Evolutionary conservation across 495 filamentous ascomycete genomes (phyloP).

Genomic region (Tuber umbilicatum): DNA sequence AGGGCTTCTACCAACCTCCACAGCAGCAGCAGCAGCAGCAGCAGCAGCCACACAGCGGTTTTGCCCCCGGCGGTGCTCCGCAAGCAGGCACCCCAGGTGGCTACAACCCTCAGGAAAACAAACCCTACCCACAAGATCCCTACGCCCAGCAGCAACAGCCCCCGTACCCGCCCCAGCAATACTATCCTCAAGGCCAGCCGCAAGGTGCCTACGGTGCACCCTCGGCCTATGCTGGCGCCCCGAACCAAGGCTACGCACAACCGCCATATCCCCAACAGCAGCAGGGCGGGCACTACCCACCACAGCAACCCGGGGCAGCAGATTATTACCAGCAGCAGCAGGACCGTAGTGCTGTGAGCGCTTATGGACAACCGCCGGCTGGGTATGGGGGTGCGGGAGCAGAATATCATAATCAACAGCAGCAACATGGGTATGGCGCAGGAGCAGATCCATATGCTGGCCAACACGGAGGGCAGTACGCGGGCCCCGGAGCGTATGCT

Average conservation of each 20-base stretch:
- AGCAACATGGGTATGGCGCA: slow-evolving; percentile 15
- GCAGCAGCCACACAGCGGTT: slow-evolving; percentile 20
- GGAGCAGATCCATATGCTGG: slow-evolving; percentile 18
- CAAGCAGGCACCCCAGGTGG: slow-evolving; percentile 17
- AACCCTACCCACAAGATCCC: slow-evolving; percentile 27
- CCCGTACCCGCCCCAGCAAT: slow-evolving; percentile 6
- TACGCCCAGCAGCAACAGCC: slow-evolving; percentile 19
- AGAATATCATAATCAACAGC: slow-evolving; percentile 30
- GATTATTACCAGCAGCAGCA: slow-evolving; percentile 11
- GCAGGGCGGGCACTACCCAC: slow-evolving; percentile 24
- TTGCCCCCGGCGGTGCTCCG: slow-evolving; percentile 20
- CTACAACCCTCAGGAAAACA: slow-evolving; percentile 16
- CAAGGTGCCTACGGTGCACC: slow-evolving; percentile 24
- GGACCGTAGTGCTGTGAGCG: neutral
- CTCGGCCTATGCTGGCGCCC: slow-evolving; percentile 1
- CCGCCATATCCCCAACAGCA: slow-evolving; percentile 6
- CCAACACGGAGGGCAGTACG: neutral
- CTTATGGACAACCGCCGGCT: neutral
- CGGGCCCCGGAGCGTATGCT: slow-evolving; percentile 26
- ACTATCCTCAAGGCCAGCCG: slow-evolving; percentile 10
- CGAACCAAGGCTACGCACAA: slow-evolving; percentile 11
- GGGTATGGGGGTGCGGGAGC: slow-evolving; percentile 1
- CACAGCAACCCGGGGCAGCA: slow-evolving; percentile 15
- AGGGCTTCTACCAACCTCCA: slow-evolving; percentile 1
- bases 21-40: slow-evolving; percentile 8